Percentiles rank a stretch among this genome's conserved stretches.
Evolutionary conservation across 164 flowering plant species (phyloP).

Genomic region (Dillenia suffruticosa): DNA sequence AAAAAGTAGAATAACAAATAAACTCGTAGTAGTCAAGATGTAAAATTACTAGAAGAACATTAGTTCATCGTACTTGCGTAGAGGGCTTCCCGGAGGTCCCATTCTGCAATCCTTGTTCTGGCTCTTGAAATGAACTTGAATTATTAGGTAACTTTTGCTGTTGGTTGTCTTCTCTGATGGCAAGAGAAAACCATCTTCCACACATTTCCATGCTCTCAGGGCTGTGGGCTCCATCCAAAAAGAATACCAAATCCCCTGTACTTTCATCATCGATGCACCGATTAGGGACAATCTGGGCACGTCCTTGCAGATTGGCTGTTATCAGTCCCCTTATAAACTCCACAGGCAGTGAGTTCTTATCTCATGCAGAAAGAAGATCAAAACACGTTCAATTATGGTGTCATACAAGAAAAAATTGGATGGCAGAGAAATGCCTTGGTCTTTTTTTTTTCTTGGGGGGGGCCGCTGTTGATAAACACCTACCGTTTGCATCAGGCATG

Average conservation of each 20-base stretch:
- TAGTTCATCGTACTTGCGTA: constrained; percentile 40
- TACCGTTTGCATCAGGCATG: constrained; percentile 47
- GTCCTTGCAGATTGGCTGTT: constrained; percentile 77
- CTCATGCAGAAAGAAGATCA: constrained; percentile 11
- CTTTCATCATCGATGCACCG: constrained; percentile 28
- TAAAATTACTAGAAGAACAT: background rate
- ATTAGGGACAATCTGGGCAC: constrained; percentile 85
- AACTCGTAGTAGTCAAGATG: background rate
- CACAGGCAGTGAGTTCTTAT: constrained; percentile 67
- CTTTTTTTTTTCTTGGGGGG: too few species aligned
- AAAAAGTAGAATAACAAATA: background rate
- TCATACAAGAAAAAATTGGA: background rate
- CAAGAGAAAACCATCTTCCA: constrained; percentile 79
- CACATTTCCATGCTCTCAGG: constrained; percentile 98
- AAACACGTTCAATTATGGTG: background rate
- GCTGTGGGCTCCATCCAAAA: constrained; percentile 97
- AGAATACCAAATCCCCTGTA: constrained; percentile 65
- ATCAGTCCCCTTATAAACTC: constrained; percentile 75
- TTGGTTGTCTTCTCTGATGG: constrained; percentile 46
- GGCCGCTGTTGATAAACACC: constrained; percentile 20
- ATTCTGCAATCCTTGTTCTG: constrained; percentile 12
- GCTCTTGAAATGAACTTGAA: constrained; percentile 24
- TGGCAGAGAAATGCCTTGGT: too few species aligned
- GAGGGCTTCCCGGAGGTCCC: constrained; percentile 25
- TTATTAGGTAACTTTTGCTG: constrained; percentile 15